Conservation (phyloP, 2,329 filamentous ascomycete genomes). For the Aspergillus fumigatus region DNA sequence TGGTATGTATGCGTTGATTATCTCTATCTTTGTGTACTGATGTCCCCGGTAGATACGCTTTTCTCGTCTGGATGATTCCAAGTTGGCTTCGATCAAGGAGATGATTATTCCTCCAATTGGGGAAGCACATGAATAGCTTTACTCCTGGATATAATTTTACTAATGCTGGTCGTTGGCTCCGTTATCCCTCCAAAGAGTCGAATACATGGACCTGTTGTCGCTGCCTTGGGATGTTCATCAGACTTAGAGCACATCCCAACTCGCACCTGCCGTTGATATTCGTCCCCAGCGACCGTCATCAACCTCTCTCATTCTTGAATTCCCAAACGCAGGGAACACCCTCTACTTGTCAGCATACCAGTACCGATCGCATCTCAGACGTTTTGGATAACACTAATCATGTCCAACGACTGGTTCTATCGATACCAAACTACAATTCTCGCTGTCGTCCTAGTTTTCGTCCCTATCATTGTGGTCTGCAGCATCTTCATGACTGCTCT, state of each 20-base stretch:
- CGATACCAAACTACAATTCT: slow-evolving; percentile 35
- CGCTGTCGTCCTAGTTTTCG: slow-evolving; percentile 43
- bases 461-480: slow-evolving; percentile 45
- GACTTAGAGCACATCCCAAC: neutral
- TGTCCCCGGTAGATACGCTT: slow-evolving; percentile 35
- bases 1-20: slow-evolving; percentile 47
- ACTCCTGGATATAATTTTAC: slow-evolving; percentile 22
- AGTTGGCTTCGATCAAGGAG: slow-evolving; percentile 31
- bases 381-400: slow-evolving; percentile 13
- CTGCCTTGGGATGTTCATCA: neutral
- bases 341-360: slow-evolving; percentile 5
- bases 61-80: slow-evolving; percentile 31
- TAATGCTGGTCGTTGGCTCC: slow-evolving; percentile 4
- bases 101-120: slow-evolving; percentile 29
- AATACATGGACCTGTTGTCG: neutral
- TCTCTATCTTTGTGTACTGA: slow-evolving; percentile 4
- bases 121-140: slow-evolving; percentile 18
- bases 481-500: slow-evolving; percentile 36
- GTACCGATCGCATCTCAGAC: slow-evolving; percentile 5
- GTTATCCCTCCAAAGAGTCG: neutral
- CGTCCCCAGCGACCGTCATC: neutral
- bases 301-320: neutral
- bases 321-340: neutral
- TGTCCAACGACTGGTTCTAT: slow-evolving; percentile 24
- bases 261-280: neutral